These are phyloP conservation scores for Ploettnerulaceae sp. DNA, from an alignment of 2,329 filamentous ascomycete species.

Conservation along the genomic window DNA sequence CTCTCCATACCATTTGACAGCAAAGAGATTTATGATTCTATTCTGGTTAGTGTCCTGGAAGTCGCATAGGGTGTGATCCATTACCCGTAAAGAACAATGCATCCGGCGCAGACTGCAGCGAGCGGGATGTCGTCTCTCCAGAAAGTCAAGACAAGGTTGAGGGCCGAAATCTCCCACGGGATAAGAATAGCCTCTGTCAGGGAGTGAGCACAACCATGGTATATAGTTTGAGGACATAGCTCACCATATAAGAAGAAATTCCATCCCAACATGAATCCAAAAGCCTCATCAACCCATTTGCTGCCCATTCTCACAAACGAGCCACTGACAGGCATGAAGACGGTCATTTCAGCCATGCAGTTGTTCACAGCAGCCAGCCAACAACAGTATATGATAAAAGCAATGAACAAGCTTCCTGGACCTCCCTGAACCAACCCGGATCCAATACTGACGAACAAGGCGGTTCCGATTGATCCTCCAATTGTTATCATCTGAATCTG, in stretches of 20 bases:
- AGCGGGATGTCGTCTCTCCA: slow-evolving; percentile 41
- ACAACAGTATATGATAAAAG: slow-evolving; percentile 40
- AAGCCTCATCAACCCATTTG: slow-evolving; percentile 49
- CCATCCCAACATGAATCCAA: slow-evolving; percentile 51
- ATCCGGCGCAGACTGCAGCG: slow-evolving; percentile 36
- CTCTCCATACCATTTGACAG: slow-evolving; percentile 63
- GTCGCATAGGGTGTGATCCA: slow-evolving; percentile 18
- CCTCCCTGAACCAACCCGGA: slow-evolving; percentile 37
- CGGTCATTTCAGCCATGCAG: slow-evolving; percentile 47
- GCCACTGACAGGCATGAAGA: slow-evolving; percentile 49
- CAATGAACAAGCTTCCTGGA: slow-evolving; percentile 40
- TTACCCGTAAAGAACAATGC: slow-evolving; percentile 45
- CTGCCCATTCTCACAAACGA: slow-evolving; percentile 50
- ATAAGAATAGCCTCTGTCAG: slow-evolving; percentile 22
- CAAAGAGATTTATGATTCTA: slow-evolving; percentile 57
- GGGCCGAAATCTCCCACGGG: slow-evolving; percentile 37
- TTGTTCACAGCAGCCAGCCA: slow-evolving; percentile 35
- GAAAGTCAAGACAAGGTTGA: slow-evolving; percentile 40
- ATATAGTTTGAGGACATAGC: neutral
- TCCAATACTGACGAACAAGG: slow-evolving; percentile 44
- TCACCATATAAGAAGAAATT: slow-evolving; percentile 57
- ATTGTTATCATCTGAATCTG: slow-evolving; percentile 48
- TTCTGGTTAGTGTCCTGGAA: neutral
- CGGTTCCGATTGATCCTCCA: slow-evolving; percentile 44
- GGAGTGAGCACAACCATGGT: neutral